phyloP scores from a whole-genome alignment of 495 filamentous ascomycete genomes.

The Hypoxylon crocopeplum region DNA sequence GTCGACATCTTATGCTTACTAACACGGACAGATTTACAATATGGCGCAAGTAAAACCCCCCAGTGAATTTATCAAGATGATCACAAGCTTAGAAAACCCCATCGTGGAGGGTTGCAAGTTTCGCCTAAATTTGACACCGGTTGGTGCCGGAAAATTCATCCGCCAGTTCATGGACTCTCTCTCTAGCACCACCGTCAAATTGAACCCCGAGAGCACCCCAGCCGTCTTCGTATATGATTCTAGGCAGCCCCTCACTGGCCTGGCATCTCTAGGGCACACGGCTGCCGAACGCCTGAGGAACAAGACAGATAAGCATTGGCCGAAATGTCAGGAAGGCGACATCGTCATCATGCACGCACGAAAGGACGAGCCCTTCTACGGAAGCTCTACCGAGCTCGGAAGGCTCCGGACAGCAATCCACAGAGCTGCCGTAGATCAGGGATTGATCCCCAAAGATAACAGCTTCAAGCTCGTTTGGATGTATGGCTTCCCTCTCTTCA shows the following conservation, averaged over 20 bases:
- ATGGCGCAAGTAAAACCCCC: slow-evolving; percentile 67
- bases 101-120: slow-evolving; percentile 77
- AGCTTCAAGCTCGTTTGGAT: slow-evolving; percentile 82
- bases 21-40: slow-evolving; percentile 61
- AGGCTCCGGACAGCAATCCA: slow-evolving; percentile 75
- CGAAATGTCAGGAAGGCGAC: slow-evolving; percentile 65
- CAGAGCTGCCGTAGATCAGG: slow-evolving; percentile 64
- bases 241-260: slow-evolving; percentile 71
- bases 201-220: slow-evolving; percentile 73
- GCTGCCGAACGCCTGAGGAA: slow-evolving; percentile 42
- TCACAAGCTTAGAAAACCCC: slow-evolving; percentile 67
- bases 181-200: slow-evolving; percentile 60
- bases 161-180: slow-evolving; percentile 70
- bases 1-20: slow-evolving; percentile 5
- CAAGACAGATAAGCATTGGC: slow-evolving; percentile 29
- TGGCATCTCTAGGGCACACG: slow-evolving; percentile 78
- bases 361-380: slow-evolving; percentile 62
- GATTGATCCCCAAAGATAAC: slow-evolving; percentile 60
- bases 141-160: slow-evolving; percentile 66
- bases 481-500: slow-evolving; percentile 89
- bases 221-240: slow-evolving; percentile 77
- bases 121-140: slow-evolving; percentile 44
- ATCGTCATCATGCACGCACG: slow-evolving; percentile 83
- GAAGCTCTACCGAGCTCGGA: slow-evolving; percentile 81
- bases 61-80: slow-evolving; percentile 71